Conservation (phyloP, 495 filamentous ascomycete species). For the Geopyxis carbonaria region DNA sequence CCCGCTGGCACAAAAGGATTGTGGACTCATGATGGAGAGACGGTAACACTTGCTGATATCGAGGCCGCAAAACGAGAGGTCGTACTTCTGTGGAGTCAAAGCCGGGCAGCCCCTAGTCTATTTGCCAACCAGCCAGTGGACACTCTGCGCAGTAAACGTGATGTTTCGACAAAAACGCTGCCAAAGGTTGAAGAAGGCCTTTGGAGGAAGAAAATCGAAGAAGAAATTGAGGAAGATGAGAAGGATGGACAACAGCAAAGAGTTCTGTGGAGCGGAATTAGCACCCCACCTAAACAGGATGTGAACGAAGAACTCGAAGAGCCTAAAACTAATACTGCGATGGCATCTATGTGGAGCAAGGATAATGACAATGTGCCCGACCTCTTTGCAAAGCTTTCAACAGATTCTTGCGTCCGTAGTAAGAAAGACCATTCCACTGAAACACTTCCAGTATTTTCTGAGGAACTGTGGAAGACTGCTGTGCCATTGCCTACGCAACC, state of each 20-base stretch:
- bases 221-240: not conserved
- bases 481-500: constrained; percentile 7
- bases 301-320: too few relatives aligned
- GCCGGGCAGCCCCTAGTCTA: not conserved
- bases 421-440: constrained; percentile 12
- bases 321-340: not conserved
- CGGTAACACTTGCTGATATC: not conserved
- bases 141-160: not conserved
- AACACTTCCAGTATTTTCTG: constrained; percentile 13
- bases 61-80: not conserved
- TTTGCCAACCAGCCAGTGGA: not conserved
- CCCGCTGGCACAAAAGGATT: not conserved
- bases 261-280: not conserved
- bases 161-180: not conserved
- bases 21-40: not conserved
- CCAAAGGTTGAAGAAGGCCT: not conserved
- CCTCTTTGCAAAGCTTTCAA: constrained; percentile 5
- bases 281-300: too few relatives aligned
- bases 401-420: constrained; percentile 8
- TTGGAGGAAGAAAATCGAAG: not conserved
- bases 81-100: not conserved
- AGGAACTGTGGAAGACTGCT: constrained; percentile 18
- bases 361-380: not conserved
- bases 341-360: not conserved
- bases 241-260: not conserved